Base-by-base conservation (phyloP, 768 basidiomycete genomes). In the Mycena haematopus region DNA sequence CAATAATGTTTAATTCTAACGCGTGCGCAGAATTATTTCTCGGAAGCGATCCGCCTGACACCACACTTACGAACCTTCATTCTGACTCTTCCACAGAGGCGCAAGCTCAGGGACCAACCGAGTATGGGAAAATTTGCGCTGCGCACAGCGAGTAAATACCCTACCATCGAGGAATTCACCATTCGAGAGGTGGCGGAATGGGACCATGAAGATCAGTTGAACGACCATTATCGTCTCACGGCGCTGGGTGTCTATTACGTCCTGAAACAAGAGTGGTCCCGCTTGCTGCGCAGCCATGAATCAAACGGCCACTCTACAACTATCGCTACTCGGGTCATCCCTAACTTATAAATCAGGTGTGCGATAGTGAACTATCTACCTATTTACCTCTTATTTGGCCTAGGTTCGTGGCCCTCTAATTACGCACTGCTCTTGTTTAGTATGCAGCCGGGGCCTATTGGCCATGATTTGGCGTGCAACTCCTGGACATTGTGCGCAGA, bases 151-250 rank as follows among this genome's bases (percentile, higher is more conserved):
- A 47, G 53, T 19, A 59, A 42, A 31, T 61, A 65, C 49, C 59
- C 65, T 15, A 58, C 60, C 36, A 42, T 70, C n/a, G 54, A 57
- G 24, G 59, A 65, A 40, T 66, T 68, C 22, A 53, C 35, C 14
- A 61, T 70, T 38, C 61, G 67, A 21, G 62, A 66, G 50, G 66
- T 68, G 15, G 27, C 53, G 22, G 50, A 58, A 9, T 70, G 69
- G 69, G 67, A 70, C 50, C 66, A 68, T 35, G 47, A 51, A 24
- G 67, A 70, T 46, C 66, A 68, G 52, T 50, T 70, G 13, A 51
- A 58, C 44, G 56, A 59, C 10, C 53, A 60, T 11, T 68, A 57
- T 52, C 60, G 65, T 24, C 46, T 61, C 33, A 17, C 46, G 35
- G 40, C 45, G 33, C 25, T 54, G 17, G 53, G 52, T 24, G 36